Evolutionary conservation across 2,329 filamentous ascomycete genomes (phyloP), one percentile per base, ranked within the genome.

Genomic region (Gnomoniopsis smithogilvyi): DNA sequence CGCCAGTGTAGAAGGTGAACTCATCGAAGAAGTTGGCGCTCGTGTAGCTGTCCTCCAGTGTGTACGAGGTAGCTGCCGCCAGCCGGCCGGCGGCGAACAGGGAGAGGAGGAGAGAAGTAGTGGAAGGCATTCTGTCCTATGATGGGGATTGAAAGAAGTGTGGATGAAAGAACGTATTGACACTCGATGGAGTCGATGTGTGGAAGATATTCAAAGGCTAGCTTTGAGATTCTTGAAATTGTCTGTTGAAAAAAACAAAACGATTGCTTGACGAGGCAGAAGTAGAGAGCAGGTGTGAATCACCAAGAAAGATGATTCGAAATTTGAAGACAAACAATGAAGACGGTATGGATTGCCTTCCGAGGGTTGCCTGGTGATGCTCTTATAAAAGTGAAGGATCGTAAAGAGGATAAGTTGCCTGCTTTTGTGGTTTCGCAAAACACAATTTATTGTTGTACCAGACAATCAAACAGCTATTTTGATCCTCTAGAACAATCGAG

Each of bases 1-100:
- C 60, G 3, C 70, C 73, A 54, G 70, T 75, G 72, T 80, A 86
- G 73, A 87, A 87, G 59, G 78, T 74, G 67, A 85, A 85, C 54
- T 74, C 71, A 21, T 75, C 64, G 70, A 85, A 85, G 71, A 85
- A 86, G 74, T 85, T 85, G 68, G 69, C 73, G 7, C 68, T 59
- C 69, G 84, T 76, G 70, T 76, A 85, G 47, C 71, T 68, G 65
- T 80, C 78, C 56, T 75, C 70, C 53, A 84, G 73, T 12, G 67
- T 69, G 68, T 85, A 85, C 55, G 76, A 61, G 26, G 70, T 65
- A 33, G 69, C 67, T 52, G 72, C 24, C 66, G 67, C 61, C 52
- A 63, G 52, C 43, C 54, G 58, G 43, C 36, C 49, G 24, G 52
- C 59, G 41, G 53, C 56, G 24, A 63, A 59, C 17, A 63, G 48